Percentiles rank a stretch among this genome's conserved stretches.
Evolutionary conservation across 176 grass and related monocot genomes (phyloP).

Genomic region (Tillandsia fasciculata): DNA sequence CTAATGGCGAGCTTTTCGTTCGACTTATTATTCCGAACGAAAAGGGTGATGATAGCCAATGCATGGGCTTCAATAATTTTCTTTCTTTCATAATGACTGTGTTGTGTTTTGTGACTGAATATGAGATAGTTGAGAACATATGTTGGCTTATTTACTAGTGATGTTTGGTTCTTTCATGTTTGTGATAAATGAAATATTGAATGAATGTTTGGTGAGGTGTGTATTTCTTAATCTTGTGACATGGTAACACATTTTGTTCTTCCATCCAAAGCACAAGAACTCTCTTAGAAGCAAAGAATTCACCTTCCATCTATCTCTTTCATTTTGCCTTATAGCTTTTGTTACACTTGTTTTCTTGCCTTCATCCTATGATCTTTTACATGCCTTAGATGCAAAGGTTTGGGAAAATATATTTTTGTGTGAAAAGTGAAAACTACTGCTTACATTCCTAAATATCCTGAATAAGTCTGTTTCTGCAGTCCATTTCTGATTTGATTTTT

Average conservation of each 20-base stretch:
- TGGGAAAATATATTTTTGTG: too few relatives aligned
- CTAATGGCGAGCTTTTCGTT: conserved; percentile 34
- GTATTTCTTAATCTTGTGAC: neutral
- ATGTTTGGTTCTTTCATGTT: neutral
- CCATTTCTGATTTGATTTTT: too few relatives aligned
- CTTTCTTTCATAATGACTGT: neutral
- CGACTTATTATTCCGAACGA: conserved; percentile 60
- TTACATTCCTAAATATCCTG: too few relatives aligned
- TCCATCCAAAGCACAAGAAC: neutral
- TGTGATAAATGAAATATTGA: neutral
- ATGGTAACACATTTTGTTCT: neutral
- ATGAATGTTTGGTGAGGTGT: neutral
- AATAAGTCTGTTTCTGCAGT: too few relatives aligned
- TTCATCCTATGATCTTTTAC: too few relatives aligned
- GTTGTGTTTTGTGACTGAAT: neutral
- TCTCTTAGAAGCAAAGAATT: neutral
- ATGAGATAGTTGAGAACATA: neutral
- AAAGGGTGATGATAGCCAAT: conserved; percentile 7
- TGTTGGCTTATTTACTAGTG: neutral
- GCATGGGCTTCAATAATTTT: neutral
- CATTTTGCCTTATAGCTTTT: neutral
- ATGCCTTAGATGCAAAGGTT: too few relatives aligned
- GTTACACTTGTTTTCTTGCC: too few relatives aligned
- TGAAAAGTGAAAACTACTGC: too few relatives aligned
- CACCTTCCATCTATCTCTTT: neutral